Base-by-base conservation (phyloP, 164 flowering plant genomes). In the Chimonanthus salicifolius region DNA sequence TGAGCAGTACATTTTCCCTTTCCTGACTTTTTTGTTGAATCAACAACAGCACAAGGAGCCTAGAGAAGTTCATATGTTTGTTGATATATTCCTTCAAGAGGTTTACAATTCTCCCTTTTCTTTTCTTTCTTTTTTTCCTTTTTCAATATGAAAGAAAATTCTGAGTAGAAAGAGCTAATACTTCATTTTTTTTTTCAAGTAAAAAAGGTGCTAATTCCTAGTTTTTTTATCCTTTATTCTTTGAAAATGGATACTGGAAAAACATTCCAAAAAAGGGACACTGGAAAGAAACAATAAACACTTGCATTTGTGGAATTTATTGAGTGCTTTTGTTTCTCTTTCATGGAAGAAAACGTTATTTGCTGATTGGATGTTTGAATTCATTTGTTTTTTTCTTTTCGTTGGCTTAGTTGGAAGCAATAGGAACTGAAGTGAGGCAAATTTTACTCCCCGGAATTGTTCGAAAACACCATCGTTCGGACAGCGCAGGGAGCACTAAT, bases 31-130 rank as follows among this genome's bases (percentile, higher is more conserved):
- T 78, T 20, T 49, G 45, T 20, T 77, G 18, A 72, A 49, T 70
- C 11, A 68, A 77, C 69, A 65, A 72, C 94, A 96, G 99, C 97
- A 96, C 84, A 96, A 94, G 84, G 99, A 94, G 80, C 99, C 99
- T 16, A 87, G 97, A 83, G 99, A 96, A 82, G 99, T 96, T 74
- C 99, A 96, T 78, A 96, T 96, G 99, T 94, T 91, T 76, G 97
- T 94, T 74, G 98, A 96, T 89, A 76, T 96, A 76, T 85, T 96
- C 76, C 94, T 91, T 74, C 97, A 90, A 78, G 95, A 94, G 97
- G 99, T 95, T 47, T 49, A 89, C 72, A 49, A 8, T 9, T 47
- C n/a, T 49, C 20, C 74, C 75, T 48, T 21, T 62, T 54, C 7
- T 62, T 6, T 58, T 54, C 47, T 50, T 10, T 58, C 18, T 18